phyloP scores from a whole-genome alignment of 2,329 filamentous ascomycete species.

The Diaporthe destruens region DNA sequence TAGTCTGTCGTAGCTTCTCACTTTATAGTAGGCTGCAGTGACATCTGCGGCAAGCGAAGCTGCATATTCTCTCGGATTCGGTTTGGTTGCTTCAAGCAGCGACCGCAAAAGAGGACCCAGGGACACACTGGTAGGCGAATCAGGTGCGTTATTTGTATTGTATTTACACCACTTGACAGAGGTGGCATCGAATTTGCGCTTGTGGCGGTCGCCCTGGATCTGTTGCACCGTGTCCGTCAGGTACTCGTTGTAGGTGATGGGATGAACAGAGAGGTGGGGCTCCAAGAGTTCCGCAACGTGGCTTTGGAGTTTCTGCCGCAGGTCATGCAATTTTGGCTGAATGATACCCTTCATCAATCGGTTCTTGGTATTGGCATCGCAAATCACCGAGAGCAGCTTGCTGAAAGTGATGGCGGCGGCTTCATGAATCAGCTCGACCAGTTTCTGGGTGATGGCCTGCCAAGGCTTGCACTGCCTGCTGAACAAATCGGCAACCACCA shows the following conservation, averaged over 20 bases:
- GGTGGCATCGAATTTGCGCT: constrained; percentile 42
- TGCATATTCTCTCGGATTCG: constrained; percentile 45
- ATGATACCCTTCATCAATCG: constrained; percentile 46
- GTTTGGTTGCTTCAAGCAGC: constrained; percentile 41
- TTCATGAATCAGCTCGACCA: constrained; percentile 46
- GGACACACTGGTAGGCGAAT: neutral
- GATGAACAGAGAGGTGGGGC: constrained; percentile 46
- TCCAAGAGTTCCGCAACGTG: constrained; percentile 45
- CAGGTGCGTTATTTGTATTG: neutral
- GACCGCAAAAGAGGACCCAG: constrained; percentile 27
- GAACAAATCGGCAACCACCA: constrained; percentile 47
- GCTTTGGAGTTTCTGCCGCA: constrained; percentile 43
- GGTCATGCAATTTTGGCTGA: constrained; percentile 44
- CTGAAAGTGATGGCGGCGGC: constrained; percentile 45
- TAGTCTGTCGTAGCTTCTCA: neutral
- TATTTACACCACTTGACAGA: neutral
- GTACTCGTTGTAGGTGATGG: constrained; percentile 48
- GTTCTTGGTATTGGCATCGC: constrained; percentile 43
- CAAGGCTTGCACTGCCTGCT: constrained; percentile 48
- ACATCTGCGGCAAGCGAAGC: constrained; percentile 46
- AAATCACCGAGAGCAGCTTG: constrained; percentile 44
- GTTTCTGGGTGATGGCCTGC: constrained; percentile 45
- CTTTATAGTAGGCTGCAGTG: constrained; percentile 46
- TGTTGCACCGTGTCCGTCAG: constrained; percentile 44
- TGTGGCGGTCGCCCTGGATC: constrained; percentile 44